Conservation (phyloP, 176 grass and related monocot species). For the Zoysia pacifica region DNA sequence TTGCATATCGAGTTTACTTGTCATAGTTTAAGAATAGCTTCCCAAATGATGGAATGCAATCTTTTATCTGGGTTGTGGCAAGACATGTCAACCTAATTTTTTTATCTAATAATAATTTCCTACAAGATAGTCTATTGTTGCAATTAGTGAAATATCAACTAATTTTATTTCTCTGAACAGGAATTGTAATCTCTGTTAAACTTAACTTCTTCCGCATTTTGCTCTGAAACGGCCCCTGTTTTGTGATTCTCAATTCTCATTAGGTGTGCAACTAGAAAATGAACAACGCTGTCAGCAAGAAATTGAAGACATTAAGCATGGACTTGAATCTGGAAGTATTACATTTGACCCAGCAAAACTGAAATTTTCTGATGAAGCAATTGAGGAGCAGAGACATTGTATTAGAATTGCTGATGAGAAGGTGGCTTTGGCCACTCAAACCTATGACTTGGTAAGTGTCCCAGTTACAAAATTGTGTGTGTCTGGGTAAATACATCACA, state of each 20-base stretch:
- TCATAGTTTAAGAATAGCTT: conserved; percentile 12
- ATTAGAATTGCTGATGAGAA: conserved; percentile 99
- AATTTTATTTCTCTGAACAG: conserved; percentile 24
- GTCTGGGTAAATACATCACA: neutral
- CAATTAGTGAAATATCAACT: conserved; percentile 22
- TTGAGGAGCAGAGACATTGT: conserved; percentile 91
- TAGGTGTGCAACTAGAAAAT: conserved; percentile 85
- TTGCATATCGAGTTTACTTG: conserved; percentile 1
- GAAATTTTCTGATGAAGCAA: conserved; percentile 92
- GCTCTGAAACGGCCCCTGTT: conserved; percentile 7
- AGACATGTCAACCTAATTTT: neutral
- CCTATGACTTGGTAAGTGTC: conserved; percentile 91
- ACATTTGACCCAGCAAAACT: conserved; percentile 68
- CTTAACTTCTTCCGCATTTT: conserved; percentile 8
- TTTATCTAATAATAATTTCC: neutral
- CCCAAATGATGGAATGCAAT: neutral
- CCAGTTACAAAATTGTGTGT: conserved; percentile 10
- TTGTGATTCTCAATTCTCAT: conserved; percentile 41
- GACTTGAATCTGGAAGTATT: conserved; percentile 80
- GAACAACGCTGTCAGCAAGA: conserved; percentile 94
- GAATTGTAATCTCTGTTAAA: conserved; percentile 11
- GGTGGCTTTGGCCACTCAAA: conserved; percentile 93
- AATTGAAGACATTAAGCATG: conserved; percentile 81
- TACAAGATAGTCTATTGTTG: conserved; percentile 11
- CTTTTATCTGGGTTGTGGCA: conserved; percentile 12